These are phyloP conservation scores for Citropsis articulata DNA, from an alignment of 345 rosid genomes.

Conservation along the genomic window DNA sequence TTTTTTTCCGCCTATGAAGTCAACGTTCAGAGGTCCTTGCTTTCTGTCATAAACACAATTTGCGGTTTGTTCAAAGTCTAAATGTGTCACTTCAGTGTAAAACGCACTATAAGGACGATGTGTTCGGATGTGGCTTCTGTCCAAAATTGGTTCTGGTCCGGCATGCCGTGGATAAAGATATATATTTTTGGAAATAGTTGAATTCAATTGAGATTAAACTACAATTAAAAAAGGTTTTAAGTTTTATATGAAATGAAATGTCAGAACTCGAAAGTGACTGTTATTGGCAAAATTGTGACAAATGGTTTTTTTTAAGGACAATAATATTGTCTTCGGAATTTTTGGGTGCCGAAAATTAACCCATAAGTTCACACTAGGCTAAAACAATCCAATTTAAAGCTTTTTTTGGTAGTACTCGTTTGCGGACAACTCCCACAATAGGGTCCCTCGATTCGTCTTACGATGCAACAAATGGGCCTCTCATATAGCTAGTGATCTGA, in stretches of 20 bases:
- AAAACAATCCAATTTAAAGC: conserved; percentile 9
- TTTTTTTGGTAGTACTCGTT: background rate
- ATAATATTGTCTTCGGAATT: background rate
- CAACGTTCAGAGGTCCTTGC: background rate
- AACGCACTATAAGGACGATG: background rate
- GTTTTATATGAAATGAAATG: background rate
- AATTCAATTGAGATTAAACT: background rate
- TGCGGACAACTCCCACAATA: background rate
- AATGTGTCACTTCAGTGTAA: background rate
- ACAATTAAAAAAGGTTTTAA: background rate
- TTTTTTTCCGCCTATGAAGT: background rate
- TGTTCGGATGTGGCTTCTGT: background rate
- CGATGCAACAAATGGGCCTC: conserved; percentile 31
- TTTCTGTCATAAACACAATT: background rate
- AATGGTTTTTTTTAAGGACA: background rate
- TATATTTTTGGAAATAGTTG: background rate
- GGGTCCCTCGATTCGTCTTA: conserved; percentile 22
- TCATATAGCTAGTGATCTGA: conserved; percentile 23
- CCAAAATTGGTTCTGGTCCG: background rate
- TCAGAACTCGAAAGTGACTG: conserved; percentile 12
- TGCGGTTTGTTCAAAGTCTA: background rate
- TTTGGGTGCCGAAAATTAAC: background rate
- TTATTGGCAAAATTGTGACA: background rate
- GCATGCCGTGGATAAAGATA: background rate
- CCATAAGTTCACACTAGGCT: background rate